A percentile compares a stretch with the other conserved stretches of the same genome.
Evolutionary conservation across 2,329 filamentous ascomycete species (phyloP).

Genomic region (Pseudocercospora pini-densiflorae): DNA sequence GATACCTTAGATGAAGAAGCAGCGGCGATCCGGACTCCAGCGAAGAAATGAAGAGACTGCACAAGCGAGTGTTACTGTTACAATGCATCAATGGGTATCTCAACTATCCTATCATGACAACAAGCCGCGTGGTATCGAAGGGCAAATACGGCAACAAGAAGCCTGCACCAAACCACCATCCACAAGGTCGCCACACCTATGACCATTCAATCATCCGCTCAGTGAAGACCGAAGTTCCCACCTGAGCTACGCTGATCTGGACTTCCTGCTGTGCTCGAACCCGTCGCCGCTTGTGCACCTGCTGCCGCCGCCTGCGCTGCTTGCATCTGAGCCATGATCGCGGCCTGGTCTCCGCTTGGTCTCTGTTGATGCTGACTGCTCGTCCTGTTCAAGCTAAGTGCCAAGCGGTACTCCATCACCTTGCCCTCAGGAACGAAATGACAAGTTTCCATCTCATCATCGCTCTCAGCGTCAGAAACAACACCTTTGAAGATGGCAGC

Average conservation of each 20-base stretch:
- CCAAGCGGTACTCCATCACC: conserved; percentile 71
- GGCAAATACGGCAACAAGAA: background rate
- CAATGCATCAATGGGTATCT: conserved; percentile 33
- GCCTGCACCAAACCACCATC: conserved; percentile 8
- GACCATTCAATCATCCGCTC: background rate
- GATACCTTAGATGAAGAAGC: conserved; percentile 32
- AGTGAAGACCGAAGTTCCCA: background rate
- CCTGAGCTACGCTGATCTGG: background rate
- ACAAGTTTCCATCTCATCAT: conserved; percentile 63
- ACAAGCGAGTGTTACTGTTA: conserved; percentile 11
- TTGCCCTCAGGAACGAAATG: conserved; percentile 45
- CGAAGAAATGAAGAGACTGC: conserved; percentile 21
- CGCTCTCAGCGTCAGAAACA: conserved; percentile 81
- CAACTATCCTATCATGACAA: conserved; percentile 30
- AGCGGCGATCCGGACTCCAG: conserved; percentile 24
- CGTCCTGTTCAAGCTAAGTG: conserved; percentile 43
- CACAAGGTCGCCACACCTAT: background rate
- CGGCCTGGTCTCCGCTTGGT: conserved; percentile 31
- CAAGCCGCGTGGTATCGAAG: conserved; percentile 18
- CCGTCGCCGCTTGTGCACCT: background rate
- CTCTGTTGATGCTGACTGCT: conserved; percentile 19
- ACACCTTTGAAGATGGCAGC: conserved; percentile 38
- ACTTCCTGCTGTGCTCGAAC: conserved; percentile 8
- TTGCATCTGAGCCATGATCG: conserved; percentile 26
- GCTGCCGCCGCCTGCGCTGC: conserved; percentile 20